Evolutionary conservation across 2,329 filamentous ascomycete species (phyloP).

Genomic region (Macroventuria anomochaeta): DNA sequence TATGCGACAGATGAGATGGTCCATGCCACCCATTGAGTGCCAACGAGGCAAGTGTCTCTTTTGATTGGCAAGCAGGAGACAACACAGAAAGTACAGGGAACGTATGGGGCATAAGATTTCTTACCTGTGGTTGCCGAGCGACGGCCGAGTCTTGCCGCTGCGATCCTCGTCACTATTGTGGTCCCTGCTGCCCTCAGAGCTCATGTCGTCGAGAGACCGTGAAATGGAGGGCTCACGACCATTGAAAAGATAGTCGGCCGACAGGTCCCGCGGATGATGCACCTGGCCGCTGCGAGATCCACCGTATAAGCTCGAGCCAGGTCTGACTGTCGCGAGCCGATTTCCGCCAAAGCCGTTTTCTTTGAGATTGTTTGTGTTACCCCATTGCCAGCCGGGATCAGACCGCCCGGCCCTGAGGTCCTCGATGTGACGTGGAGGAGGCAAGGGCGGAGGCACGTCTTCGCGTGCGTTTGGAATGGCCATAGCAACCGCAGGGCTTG

Average conservation of each 20-base stretch:
- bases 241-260: constrained; percentile 40
- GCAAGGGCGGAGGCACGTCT: constrained; percentile 67
- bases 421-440: constrained; percentile 66
- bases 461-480: constrained; percentile 66
- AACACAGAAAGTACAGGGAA: constrained; percentile 7
- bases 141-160: constrained; percentile 41
- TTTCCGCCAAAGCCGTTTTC: constrained; percentile 56
- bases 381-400: constrained; percentile 69
- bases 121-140: constrained; percentile 54
- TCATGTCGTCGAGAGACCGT: constrained; percentile 46
- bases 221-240: constrained; percentile 52
- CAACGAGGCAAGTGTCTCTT: constrained; percentile 5
- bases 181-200: constrained; percentile 39
- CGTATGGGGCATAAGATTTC: constrained; percentile 15
- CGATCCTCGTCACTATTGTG: constrained; percentile 49
- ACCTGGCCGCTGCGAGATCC: constrained; percentile 30
- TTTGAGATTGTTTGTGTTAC: constrained; percentile 63
- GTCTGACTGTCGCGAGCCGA: constrained; percentile 53
- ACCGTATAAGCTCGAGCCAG: constrained; percentile 56
- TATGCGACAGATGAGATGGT: not conserved
- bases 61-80: constrained; percentile 11
- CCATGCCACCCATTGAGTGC: constrained; percentile 6
- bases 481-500: constrained; percentile 59
- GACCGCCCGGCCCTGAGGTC: constrained; percentile 63
- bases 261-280: constrained; percentile 32